A percentile compares a stretch with the other conserved stretches of the same genome.
These are phyloP conservation scores for Pleomassaria siparia DNA, from an alignment of 2,329 filamentous ascomycete genomes.

Conservation along the genomic window DNA sequence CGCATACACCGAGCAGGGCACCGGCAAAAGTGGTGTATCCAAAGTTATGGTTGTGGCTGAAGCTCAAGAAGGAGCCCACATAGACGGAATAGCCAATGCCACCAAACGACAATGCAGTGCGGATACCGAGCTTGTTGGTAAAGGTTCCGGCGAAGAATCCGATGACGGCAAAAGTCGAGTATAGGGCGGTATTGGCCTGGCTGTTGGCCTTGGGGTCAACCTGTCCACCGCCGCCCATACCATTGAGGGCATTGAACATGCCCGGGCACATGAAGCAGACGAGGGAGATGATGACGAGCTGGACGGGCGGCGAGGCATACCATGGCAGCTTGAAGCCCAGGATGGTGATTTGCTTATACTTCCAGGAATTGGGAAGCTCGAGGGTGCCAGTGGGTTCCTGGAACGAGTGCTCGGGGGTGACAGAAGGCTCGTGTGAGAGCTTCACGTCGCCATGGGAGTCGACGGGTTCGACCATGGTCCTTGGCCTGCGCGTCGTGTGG, in stretches of 20 bases:
- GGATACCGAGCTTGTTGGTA: slow-evolving; percentile 74
- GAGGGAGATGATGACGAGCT: slow-evolving; percentile 53
- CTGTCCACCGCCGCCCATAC: slow-evolving; percentile 54
- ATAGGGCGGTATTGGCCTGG: slow-evolving; percentile 69
- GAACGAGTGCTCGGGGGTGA: slow-evolving; percentile 29
- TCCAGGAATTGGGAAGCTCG: slow-evolving; percentile 49
- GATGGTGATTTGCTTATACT: slow-evolving; percentile 48
- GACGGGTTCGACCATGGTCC: slow-evolving; percentile 28
- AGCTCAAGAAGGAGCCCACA: slow-evolving; percentile 69
- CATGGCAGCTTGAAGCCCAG: slow-evolving; percentile 48
- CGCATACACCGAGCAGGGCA: slow-evolving; percentile 74
- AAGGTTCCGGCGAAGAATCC: slow-evolving; percentile 70
- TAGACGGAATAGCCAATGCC: slow-evolving; percentile 79
- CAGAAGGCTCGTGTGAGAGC: slow-evolving; percentile 25
- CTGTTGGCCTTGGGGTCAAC: slow-evolving; percentile 58
- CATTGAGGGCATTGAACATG: slow-evolving; percentile 57
- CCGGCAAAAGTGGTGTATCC: slow-evolving; percentile 78
- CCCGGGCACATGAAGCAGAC: slow-evolving; percentile 58
- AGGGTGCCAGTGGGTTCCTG: slow-evolving; percentile 33
- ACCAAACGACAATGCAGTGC: slow-evolving; percentile 67
- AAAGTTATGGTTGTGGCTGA: slow-evolving; percentile 66
- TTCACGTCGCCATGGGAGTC: slow-evolving; percentile 23
- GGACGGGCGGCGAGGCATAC: slow-evolving; percentile 53
- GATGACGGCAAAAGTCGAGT: slow-evolving; percentile 69
- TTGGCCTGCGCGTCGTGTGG: too few relatives aligned